A percentile compares a stretch with the other conserved stretches of the same genome.
Conservation (phyloP, 495 filamentous ascomycete species). For the Neurospora terricola region DNA sequence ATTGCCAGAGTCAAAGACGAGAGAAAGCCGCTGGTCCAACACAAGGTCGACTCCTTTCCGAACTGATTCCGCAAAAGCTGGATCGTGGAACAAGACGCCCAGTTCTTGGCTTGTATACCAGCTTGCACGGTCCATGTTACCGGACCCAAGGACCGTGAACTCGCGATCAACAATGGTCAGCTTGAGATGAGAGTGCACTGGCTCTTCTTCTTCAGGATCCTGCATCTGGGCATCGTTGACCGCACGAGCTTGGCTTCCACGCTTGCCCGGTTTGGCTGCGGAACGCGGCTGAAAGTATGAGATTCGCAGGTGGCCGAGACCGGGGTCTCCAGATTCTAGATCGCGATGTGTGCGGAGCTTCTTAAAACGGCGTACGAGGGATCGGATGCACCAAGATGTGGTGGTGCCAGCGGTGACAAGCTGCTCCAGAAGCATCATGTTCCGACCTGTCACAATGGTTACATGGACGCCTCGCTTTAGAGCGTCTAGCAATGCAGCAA, state of each 20-base stretch:
- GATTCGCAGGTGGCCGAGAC: slow-evolving; percentile 34
- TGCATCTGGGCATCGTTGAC: neutral
- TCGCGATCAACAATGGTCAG: slow-evolving; percentile 51
- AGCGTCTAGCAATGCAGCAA: slow-evolving; percentile 43
- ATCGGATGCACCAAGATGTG: slow-evolving; percentile 46
- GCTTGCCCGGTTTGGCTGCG: neutral
- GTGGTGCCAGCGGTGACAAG: slow-evolving; percentile 58
- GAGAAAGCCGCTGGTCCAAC: slow-evolving; percentile 32
- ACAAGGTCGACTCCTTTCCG: slow-evolving; percentile 29
- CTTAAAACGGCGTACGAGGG: slow-evolving; percentile 38
- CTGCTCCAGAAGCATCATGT: slow-evolving; percentile 67
- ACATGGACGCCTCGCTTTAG: slow-evolving; percentile 52
- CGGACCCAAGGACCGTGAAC: slow-evolving; percentile 56
- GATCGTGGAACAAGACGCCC: slow-evolving; percentile 52
- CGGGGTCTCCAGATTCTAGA: slow-evolving; percentile 22
- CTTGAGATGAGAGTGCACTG: slow-evolving; percentile 63
- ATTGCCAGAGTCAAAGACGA: slow-evolving; percentile 23
- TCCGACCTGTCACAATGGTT: slow-evolving; percentile 49
- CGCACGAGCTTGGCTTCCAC: slow-evolving; percentile 1
- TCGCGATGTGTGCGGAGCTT: slow-evolving; percentile 11
- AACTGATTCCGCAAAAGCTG: slow-evolving; percentile 34
- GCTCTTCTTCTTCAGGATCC: slow-evolving; percentile 29
- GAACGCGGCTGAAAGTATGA: slow-evolving; percentile 34
- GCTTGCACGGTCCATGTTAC: slow-evolving; percentile 67
- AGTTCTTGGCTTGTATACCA: slow-evolving; percentile 72